Percentiles rank a stretch among this genome's conserved stretches.
phyloP scores from a whole-genome alignment of 2,329 filamentous ascomycete genomes.

The Alternaria sp. region DNA sequence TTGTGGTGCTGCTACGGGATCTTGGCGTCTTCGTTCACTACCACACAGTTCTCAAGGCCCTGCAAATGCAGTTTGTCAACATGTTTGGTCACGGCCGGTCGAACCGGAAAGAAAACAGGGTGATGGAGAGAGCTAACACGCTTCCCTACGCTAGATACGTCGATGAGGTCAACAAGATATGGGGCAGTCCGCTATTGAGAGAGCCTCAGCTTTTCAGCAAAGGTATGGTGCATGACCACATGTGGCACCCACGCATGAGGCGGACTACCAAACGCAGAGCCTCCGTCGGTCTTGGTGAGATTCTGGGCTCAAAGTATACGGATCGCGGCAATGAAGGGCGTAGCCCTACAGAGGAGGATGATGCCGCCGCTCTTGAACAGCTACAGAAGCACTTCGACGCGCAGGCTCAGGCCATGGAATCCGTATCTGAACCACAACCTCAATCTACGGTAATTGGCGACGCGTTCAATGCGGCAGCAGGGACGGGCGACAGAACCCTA shows the following conservation, averaged over 20 bases:
- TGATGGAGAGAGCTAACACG: slow-evolving; percentile 34
- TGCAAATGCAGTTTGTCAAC: slow-evolving; percentile 40
- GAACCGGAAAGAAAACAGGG: slow-evolving; percentile 32
- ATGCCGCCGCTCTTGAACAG: slow-evolving; percentile 1
- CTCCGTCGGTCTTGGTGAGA: slow-evolving; percentile 16
- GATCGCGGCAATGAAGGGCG: background rate
- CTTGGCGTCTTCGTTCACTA: slow-evolving; percentile 37
- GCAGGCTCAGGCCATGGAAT: slow-evolving; percentile 2
- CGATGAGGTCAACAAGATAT: slow-evolving; percentile 38
- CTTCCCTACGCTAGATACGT: slow-evolving; percentile 36
- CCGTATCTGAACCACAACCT: background rate
- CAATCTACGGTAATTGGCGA: background rate
- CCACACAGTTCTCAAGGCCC: slow-evolving; percentile 36
- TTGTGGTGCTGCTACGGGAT: slow-evolving; percentile 41
- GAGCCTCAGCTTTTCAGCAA: slow-evolving; percentile 31
- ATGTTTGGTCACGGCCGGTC: slow-evolving; percentile 41
- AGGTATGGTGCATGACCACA: slow-evolving; percentile 12
- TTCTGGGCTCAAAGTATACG: slow-evolving; percentile 15
- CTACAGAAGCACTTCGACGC: background rate
- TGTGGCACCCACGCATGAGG: slow-evolving; percentile 31
- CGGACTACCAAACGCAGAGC: slow-evolving; percentile 10
- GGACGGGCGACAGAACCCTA: background rate
- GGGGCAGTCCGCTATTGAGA: slow-evolving; percentile 36
- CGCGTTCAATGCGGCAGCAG: background rate
- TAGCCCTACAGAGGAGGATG: background rate